Conservation (phyloP, 2,329 filamentous ascomycete genomes). For the Fusarium concolor region DNA sequence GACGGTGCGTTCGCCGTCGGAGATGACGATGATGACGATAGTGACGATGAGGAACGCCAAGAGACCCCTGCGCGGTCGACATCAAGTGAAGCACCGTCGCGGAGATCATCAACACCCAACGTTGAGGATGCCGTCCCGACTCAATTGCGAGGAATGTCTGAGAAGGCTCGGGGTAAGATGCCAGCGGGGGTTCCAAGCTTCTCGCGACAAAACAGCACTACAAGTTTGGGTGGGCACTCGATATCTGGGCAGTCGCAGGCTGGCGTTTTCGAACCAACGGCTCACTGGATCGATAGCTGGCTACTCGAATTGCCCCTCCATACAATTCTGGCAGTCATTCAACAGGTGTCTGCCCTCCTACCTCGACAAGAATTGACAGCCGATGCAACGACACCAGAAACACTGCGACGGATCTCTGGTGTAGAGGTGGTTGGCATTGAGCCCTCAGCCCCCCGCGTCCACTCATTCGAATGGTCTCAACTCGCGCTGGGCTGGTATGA, state of each 20-base stretch:
- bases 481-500: slow-evolving; percentile 95
- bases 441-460: slow-evolving; percentile 77
- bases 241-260: slow-evolving; percentile 66
- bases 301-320: slow-evolving; percentile 91
- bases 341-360: slow-evolving; percentile 70
- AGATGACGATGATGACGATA: slow-evolving; percentile 74
- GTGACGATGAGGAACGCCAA: slow-evolving; percentile 61
- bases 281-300: slow-evolving; percentile 93
- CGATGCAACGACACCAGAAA: slow-evolving; percentile 58
- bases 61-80: slow-evolving; percentile 72
- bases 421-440: slow-evolving; percentile 79
- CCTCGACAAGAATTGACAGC: slow-evolving; percentile 60
- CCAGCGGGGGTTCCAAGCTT: slow-evolving; percentile 85
- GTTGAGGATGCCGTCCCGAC: slow-evolving; percentile 83
- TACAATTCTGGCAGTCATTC: slow-evolving; percentile 82
- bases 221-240: slow-evolving; percentile 78
- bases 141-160: slow-evolving; percentile 92
- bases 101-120: slow-evolving; percentile 75
- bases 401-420: slow-evolving; percentile 66
- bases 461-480: slow-evolving; percentile 94
- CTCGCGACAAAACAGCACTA: slow-evolving; percentile 89
- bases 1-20: slow-evolving; percentile 89
- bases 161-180: slow-evolving; percentile 96
- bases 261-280: slow-evolving; percentile 79
- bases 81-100: slow-evolving; percentile 70